Percentiles rank a stretch among this genome's conserved stretches.
phyloP scores from a whole-genome alignment of 2,329 filamentous ascomycete species.

The Aspergillus ochraceus region DNA sequence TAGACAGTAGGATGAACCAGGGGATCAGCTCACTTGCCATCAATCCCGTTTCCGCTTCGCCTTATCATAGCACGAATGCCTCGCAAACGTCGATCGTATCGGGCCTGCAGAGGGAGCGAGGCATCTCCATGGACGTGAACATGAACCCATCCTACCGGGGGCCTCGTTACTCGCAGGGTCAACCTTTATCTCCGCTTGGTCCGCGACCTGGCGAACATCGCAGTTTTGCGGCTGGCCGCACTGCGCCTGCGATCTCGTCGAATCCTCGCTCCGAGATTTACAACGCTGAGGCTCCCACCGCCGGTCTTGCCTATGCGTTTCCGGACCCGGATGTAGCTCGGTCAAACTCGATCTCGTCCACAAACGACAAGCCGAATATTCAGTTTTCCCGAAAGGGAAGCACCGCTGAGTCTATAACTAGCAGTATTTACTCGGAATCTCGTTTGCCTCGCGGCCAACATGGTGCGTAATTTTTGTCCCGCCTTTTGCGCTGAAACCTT shows the following conservation, averaged over 20 bases:
- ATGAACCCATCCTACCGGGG: constrained; percentile 38
- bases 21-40: constrained; percentile 50
- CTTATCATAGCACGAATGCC: constrained; percentile 49
- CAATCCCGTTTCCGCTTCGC: constrained; percentile 42
- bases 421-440: constrained; percentile 48
- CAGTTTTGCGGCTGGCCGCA: constrained; percentile 45
- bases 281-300: constrained; percentile 50
- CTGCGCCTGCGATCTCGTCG: constrained; percentile 50
- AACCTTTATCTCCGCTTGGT: constrained; percentile 44
- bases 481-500: constrained; percentile 3
- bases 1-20: constrained; percentile 52
- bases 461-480: constrained; percentile 36
- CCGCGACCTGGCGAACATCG: constrained; percentile 42
- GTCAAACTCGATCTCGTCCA: constrained; percentile 37
- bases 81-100: constrained; percentile 49
- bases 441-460: constrained; percentile 49
- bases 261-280: constrained; percentile 52
- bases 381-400: constrained; percentile 48
- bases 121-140: constrained; percentile 41
- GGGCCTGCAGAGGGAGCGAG: constrained; percentile 43
- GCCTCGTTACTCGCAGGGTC: constrained; percentile 41
- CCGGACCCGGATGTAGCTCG: constrained; percentile 49
- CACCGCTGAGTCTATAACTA: constrained; percentile 47
- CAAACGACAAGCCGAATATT: constrained; percentile 31
- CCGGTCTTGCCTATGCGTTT: constrained; percentile 53